These are phyloP conservation scores for Pneumocystis sp. DNA, from an alignment of 1,139 yeast genomes.

Conservation along the genomic window DNA sequence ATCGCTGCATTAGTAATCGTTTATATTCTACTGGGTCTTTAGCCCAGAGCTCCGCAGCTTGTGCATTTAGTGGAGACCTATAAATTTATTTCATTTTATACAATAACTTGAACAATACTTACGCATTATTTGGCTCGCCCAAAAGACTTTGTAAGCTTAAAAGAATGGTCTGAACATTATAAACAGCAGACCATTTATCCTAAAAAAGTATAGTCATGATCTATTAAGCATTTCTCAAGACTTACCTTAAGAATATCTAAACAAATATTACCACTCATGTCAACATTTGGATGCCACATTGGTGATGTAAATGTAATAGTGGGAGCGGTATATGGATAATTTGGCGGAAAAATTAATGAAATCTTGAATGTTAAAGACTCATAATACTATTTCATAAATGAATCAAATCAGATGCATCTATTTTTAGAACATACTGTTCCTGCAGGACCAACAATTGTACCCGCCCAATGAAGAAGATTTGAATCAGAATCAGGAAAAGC, in stretches of 20 bases:
- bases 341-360: slow-evolving; percentile 40
- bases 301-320: slow-evolving; percentile 45
- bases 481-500: slow-evolving; percentile 41
- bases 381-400: slow-evolving; percentile 26
- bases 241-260: slow-evolving; percentile 32
- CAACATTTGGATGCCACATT: slow-evolving; percentile 62
- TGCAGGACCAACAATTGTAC: slow-evolving; percentile 47
- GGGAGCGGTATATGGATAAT: slow-evolving; percentile 51
- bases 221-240: slow-evolving; percentile 7
- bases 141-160: slow-evolving; percentile 44
- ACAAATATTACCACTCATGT: slow-evolving; percentile 48
- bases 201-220: slow-evolving; percentile 26
- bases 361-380: slow-evolving; percentile 42
- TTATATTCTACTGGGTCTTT: slow-evolving; percentile 32
- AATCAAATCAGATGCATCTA: slow-evolving; percentile 3
- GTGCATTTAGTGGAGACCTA: slow-evolving; percentile 35
- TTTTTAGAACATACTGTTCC: slow-evolving; percentile 28
- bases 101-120: background rate
- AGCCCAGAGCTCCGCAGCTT: slow-evolving; percentile 18
- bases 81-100: background rate
- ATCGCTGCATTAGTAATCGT: slow-evolving; percentile 31
- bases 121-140: slow-evolving; percentile 38
- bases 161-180: slow-evolving; percentile 46
- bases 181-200: slow-evolving; percentile 60
- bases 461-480: slow-evolving; percentile 45